Conservation (phyloP, 2,329 filamentous ascomycete genomes). For the Cryphonectria nitschkei region DNA sequence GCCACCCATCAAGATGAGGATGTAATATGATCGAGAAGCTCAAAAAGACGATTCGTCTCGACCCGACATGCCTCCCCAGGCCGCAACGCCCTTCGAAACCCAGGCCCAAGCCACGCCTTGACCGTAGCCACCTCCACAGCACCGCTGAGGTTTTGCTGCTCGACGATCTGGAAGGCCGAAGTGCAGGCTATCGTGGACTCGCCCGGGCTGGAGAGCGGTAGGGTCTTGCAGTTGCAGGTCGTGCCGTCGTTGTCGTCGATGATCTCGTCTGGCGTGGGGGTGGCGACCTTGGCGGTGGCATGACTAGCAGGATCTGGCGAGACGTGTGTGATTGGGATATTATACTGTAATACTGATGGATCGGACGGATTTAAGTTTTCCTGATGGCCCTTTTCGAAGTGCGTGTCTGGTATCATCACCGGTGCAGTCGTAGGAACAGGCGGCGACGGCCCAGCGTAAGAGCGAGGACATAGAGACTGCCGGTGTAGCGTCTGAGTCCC, state of each 20-base stretch:
- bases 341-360: background rate
- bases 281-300: background rate
- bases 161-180: conserved; percentile 39
- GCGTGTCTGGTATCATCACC: background rate
- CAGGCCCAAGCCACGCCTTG: conserved; percentile 23
- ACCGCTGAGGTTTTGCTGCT: conserved; percentile 38
- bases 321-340: background rate
- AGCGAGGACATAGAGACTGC: background rate
- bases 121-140: conserved; percentile 29
- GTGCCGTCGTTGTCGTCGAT: background rate
- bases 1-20: conserved; percentile 11
- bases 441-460: background rate
- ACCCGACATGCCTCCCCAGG: conserved; percentile 27
- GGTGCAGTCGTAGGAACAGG: background rate
- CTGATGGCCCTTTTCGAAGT: background rate
- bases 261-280: background rate
- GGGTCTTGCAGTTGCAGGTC: conserved; percentile 12
- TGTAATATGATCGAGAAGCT: conserved; percentile 28
- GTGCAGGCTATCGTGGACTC: conserved; percentile 40
- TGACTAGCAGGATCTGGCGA: background rate
- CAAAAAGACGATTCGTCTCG: conserved; percentile 26
- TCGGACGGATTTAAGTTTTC: no score
- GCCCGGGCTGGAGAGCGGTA: conserved; percentile 16
- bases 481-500: background rate
- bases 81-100: conserved; percentile 23